A percentile compares a stretch with the other conserved stretches of the same genome.
phyloP scores from a whole-genome alignment of 495 filamentous ascomycete species.

The Penicillium bialowiezense region DNA sequence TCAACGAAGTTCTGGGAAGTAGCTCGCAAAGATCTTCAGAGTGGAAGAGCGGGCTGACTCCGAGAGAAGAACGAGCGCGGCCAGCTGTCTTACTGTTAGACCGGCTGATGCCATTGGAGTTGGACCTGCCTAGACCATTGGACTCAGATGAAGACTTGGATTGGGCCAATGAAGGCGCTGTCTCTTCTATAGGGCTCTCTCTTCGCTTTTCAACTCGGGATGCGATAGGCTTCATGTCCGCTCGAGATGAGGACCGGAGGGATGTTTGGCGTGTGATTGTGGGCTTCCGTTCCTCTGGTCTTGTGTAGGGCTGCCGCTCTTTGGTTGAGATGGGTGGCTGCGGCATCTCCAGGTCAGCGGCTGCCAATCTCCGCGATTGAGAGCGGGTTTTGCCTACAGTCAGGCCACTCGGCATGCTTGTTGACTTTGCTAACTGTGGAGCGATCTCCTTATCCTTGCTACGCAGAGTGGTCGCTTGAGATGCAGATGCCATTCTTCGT shows the following conservation, averaged over 20 bases:
- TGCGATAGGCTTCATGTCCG: constrained; percentile 14
- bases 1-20: constrained; percentile 36
- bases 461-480: constrained; percentile 33
- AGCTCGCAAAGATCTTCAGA: constrained; percentile 34
- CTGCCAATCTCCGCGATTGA: constrained; percentile 42
- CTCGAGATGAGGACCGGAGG: constrained; percentile 17
- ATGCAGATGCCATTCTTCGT: constrained; percentile 36
- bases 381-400: constrained; percentile 47
- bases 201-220: constrained; percentile 11
- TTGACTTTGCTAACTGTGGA: constrained; percentile 29
- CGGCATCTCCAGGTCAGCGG: constrained; percentile 24
- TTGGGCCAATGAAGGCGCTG: background rate
- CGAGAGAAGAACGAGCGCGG: constrained; percentile 40
- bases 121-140: background rate
- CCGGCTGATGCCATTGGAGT: constrained; percentile 22
- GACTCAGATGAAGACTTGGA: background rate
- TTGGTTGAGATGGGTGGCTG: constrained; percentile 10
- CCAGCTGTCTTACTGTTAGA: constrained; percentile 33
- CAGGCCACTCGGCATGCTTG: constrained; percentile 31
- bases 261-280: constrained; percentile 11
- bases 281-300: constrained; percentile 16
- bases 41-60: constrained; percentile 39
- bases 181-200: constrained; percentile 10
- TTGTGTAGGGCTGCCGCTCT: constrained; percentile 25
- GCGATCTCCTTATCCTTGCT: constrained; percentile 27